Evolutionary conservation across 352 stramenopile species (phyloP), one percentile per base, ranked within the genome.

Genomic region (Pythium aphanidermatum): DNA sequence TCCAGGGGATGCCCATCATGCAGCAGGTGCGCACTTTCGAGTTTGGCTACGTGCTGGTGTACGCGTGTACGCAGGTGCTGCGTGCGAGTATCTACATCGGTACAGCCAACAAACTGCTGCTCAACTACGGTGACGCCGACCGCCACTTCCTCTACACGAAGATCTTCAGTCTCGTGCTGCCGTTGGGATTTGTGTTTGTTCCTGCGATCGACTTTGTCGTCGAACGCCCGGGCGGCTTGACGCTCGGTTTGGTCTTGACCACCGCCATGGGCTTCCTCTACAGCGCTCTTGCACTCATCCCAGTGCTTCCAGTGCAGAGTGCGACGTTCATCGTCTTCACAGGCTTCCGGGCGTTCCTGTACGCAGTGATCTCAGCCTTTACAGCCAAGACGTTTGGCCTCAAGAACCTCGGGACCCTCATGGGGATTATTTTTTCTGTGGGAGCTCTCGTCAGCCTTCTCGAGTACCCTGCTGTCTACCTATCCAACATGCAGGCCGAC

Each of bases 381-480:
- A 86, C 76, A 0, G 81, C 80, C 36, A 92, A 92, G 57, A 92
- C 74, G 2, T 95, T 92, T 65, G 83, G 83, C 5, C 70, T 92
- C 29, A 81, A 78, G 44, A 92, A 90, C 56, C 66, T 95, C 38
- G 83, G 81, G 26, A 86, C 74, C 23, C 63, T 95, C 4, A 83
- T 89, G 33, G 81, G 83, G 7, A 79, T 92, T 36, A 78, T 89
- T 47, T 95, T 92, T 51, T 86, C 80, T 2, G 72, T 83, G 26
- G 69, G 74, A 41, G 86, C 79, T 2, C 20, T 91, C 32, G 67
- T 88, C 29, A 84, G 77, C 47, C 58, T 95, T 12, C 58, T 74
- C 1, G 80, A 95, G 48, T 91, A 92, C 51, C 80, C 80, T 2
- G 78, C 78, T 10, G 73, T 95, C 32, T 84, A 68, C 38, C 16